Evolutionary conservation across 768 basidiomycete genomes (phyloP), one percentile per base, ranked within the genome.

Genomic region (Saitozyma sp.): DNA sequence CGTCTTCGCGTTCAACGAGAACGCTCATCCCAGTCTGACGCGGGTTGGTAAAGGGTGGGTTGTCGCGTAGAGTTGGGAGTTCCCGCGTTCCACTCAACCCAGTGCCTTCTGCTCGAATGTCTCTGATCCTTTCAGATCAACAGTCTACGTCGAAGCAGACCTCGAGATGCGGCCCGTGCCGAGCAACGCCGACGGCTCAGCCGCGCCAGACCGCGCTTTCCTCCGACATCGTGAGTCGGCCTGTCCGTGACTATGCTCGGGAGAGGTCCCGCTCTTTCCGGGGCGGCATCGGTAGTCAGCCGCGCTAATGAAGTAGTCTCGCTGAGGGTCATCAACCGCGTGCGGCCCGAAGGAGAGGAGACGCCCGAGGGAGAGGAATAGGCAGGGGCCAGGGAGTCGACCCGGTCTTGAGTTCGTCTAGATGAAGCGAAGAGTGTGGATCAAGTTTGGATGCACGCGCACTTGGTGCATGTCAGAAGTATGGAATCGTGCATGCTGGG

Each of bases 61-160:
- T 19, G 13, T 52, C 17, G 37, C 16, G 29, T 29, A 29, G 29
- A 29, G 29, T 5, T 5, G 2, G 29, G 29, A 29, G 5, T 37
- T 7, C 51, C 56, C n/a, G 43, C 9, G 5, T 43, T 29, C 17
- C 53, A 50, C 45, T 6, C 17, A 29, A 29, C 29, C 29, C 29
- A 5, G 20, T 40, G 7, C 43, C 17, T 6, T 10, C 7, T 16
- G n/a, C 38, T 59, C 16, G 9, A 58, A 16, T 6, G 9, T n/a
- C 13, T 14, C 4, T 16, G 29, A 20, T 42, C 48, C 39, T 0
- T 42, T 1, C 19, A 70, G 71, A 17, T 68, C 69, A 14, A 65
- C 69, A 9, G 67, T 74, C 39, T 71, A 67, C 58, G 69, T 74
- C 38, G 72, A 74, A 57, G 72, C 72, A 5, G 67, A 74, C 7